Base-by-base conservation (phyloP, 257 asterid species). In the Mitragyna speciosa region DNA sequence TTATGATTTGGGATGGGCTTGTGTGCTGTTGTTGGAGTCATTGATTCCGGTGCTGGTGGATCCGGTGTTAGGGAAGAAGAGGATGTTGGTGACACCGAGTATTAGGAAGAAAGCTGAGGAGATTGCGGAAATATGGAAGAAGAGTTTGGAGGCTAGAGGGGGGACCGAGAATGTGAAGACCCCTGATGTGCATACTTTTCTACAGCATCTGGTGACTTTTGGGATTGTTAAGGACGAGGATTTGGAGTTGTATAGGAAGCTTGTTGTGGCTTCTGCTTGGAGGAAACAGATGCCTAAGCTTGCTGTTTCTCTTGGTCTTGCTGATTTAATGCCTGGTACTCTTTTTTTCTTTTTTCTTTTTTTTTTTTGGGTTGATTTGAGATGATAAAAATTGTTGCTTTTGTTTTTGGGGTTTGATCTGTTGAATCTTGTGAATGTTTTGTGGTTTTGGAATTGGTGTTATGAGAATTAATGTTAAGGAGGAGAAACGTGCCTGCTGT, bases 261-360 rank as follows among this genome's bases (percentile, higher is more conserved):
- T 96, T 49, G 99, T 96, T 66, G 98, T 96, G 79, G 99, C 94
- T 51, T 94, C 97, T 39, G 99, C 99, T 65, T 96, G 99, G 99
- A 84, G 99, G 92, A 96, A 92, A 84, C 98, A 96, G 92, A 96
- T 96, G 98, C 99, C 99, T 2, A 96, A 92, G 85, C 95, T 96
- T 30, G 99, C 99, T 5, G 87, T 94, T 75, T 90, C 98, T 52
- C 97, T 96, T 52, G 99, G 99, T 30, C 97, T 96, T 75, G 88
- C 86, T 36, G 89, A 92, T 85, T 89, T 91, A 87, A 96, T 96
- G 99, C 97, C 99, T 78, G 99, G 99, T 96, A 94, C 68, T 48
- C 11, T 73, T 41, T 72, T 69, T 19, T 67, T 49, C 39, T 33
- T 15, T 76, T 65, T 11, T 81, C 19, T 49, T 26, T 49, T 75